Conservation (phyloP, 345 rosid species). For the Lenwebbia sp. region DNA sequence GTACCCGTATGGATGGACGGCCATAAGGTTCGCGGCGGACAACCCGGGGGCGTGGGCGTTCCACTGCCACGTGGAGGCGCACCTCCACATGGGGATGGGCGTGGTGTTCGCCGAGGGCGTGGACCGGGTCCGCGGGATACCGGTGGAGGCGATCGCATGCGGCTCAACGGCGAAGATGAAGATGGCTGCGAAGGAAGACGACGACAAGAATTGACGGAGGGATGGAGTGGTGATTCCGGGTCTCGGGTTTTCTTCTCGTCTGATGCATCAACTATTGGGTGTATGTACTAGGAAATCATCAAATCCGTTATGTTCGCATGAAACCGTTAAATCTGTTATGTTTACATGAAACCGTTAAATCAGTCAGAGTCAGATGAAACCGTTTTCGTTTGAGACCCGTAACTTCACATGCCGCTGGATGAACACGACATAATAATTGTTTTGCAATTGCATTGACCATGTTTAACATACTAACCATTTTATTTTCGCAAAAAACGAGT, state of each 20-base stretch:
- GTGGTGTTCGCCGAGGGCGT: slow-evolving; percentile 64
- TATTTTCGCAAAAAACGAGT: neutral
- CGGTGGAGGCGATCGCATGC: slow-evolving; percentile 37
- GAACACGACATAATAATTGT: neutral
- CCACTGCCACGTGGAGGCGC: slow-evolving; percentile 88
- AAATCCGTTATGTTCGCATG: neutral
- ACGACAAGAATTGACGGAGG: neutral
- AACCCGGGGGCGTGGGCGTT: slow-evolving; percentile 95
- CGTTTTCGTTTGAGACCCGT: neutral
- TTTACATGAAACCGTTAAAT: neutral
- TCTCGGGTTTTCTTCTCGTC: neutral
- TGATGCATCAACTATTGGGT: neutral
- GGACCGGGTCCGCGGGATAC: slow-evolving; percentile 27
- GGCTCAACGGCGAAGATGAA: slow-evolving; percentile 31
- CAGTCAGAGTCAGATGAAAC: neutral
- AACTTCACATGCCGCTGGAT: neutral
- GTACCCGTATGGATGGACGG: slow-evolving; percentile 90
- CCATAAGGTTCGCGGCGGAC: slow-evolving; percentile 59
- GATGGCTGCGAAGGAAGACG: neutral
- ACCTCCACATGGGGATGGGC: slow-evolving; percentile 92
- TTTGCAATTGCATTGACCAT: neutral
- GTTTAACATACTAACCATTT: neutral
- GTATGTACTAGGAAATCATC: neutral
- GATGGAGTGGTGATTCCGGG: neutral
- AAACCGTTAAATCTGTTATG: neutral